phyloP scores from a whole-genome alignment of 768 basidiomycete species.

The Xanthoconium stramineum region DNA sequence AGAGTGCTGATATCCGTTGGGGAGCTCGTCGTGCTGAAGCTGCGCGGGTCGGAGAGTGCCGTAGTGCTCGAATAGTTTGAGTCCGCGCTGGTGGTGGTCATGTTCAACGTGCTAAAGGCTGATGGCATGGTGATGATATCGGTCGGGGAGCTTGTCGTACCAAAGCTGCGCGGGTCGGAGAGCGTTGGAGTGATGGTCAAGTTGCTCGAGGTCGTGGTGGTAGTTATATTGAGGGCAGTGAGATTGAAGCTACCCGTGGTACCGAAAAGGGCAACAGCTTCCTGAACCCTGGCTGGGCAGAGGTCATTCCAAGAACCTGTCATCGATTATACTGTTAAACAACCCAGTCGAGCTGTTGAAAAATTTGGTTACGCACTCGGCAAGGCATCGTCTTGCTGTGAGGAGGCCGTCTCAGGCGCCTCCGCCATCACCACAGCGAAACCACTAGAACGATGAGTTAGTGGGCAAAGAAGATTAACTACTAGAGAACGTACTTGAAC shows the following conservation, averaged over 20 bases:
- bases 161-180: background rate
- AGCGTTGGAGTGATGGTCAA: background rate
- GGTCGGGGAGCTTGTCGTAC: constrained; percentile 5
- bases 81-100: background rate
- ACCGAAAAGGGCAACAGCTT: constrained; percentile 18
- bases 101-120: constrained; percentile 9
- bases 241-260: constrained; percentile 18
- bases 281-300: constrained; percentile 16
- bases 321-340: background rate
- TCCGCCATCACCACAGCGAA: constrained; percentile 33
- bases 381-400: constrained; percentile 14
- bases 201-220: background rate
- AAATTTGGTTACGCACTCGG: constrained; percentile 18
- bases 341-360: background rate
- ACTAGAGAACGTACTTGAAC: constrained; percentile 13
- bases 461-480: background rate
- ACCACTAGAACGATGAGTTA: constrained; percentile 19
- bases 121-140: constrained; percentile 19
- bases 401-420: constrained; percentile 17
- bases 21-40: constrained; percentile 3
- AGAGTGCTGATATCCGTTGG: constrained; percentile 17
- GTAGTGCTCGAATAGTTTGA: background rate
- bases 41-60: background rate
- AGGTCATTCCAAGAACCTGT: constrained; percentile 20
- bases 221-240: constrained; percentile 9